Evolutionary conservation across 2,329 filamentous ascomycete species (phyloP).

Genomic region (Septoria linicola): DNA sequence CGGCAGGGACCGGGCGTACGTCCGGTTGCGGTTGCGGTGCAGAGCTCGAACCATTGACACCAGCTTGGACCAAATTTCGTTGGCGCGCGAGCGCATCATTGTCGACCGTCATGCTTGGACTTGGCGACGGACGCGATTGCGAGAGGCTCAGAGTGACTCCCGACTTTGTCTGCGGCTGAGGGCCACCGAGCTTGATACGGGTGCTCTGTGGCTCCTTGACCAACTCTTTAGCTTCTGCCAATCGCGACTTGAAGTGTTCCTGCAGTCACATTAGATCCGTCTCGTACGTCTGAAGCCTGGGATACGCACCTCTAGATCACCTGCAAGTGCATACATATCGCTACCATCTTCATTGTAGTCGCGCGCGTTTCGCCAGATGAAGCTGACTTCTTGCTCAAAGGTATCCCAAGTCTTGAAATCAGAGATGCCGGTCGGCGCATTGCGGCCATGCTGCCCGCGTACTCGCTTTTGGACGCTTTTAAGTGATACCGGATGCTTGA

Average conservation of each 20-base stretch:
- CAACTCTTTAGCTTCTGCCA: slow-evolving; percentile 69
- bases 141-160: slow-evolving; percentile 42
- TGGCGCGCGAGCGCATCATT: slow-evolving; percentile 55
- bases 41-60: slow-evolving; percentile 43
- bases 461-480: slow-evolving; percentile 75
- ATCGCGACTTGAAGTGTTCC: slow-evolving; percentile 66
- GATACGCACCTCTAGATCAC: slow-evolving; percentile 69
- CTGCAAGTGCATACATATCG: slow-evolving; percentile 73
- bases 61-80: slow-evolving; percentile 52
- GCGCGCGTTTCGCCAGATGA: slow-evolving; percentile 84
- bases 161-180: slow-evolving; percentile 41
- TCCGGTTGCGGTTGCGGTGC: slow-evolving; percentile 25
- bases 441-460: slow-evolving; percentile 68
- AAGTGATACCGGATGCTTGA: slow-evolving; percentile 76
- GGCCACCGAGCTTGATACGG: slow-evolving; percentile 69
- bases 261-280: slow-evolving; percentile 39
- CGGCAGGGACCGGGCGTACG: slow-evolving; percentile 28
- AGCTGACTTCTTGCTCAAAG: slow-evolving; percentile 75
- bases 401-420: slow-evolving; percentile 80
- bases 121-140: slow-evolving; percentile 38
- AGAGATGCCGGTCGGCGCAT: slow-evolving; percentile 58
- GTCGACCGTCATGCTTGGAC: slow-evolving; percentile 54
- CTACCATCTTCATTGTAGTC: slow-evolving; percentile 92
- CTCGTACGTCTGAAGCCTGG: background rate
- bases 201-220: slow-evolving; percentile 71